A percentile compares a stretch with the other conserved stretches of the same genome.
Evolutionary conservation across 495 filamentous ascomycete genomes (phyloP).

Genomic region (Cryomyces minteri): DNA sequence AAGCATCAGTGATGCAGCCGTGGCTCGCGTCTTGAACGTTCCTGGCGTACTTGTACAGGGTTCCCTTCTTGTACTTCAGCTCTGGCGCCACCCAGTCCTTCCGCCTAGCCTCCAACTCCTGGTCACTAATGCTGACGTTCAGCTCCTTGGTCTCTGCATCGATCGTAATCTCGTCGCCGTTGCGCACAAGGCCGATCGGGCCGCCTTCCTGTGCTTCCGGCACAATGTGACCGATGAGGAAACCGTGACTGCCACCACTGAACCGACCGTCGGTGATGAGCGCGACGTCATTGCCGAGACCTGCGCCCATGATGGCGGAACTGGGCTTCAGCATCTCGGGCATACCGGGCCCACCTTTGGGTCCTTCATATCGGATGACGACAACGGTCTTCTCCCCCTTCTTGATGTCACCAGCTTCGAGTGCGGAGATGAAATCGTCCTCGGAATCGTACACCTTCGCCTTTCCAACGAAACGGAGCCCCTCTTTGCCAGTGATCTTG

Average conservation of each 20-base stretch:
- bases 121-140: conserved; percentile 34
- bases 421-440: conserved; percentile 25
- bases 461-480: conserved; percentile 68
- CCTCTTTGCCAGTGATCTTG: conserved; percentile 98
- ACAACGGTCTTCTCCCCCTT: conserved; percentile 97
- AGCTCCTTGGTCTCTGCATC: conserved; percentile 49
- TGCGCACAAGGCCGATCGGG: conserved; percentile 45
- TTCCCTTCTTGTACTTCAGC: conserved; percentile 51
- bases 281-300: conserved; percentile 65
- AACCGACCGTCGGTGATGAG: conserved; percentile 66
- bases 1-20: conserved; percentile 61
- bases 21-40: conserved; percentile 54
- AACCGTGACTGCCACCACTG: conserved; percentile 60
- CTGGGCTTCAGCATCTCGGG: conserved; percentile 77
- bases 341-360: conserved; percentile 68
- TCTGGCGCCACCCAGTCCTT: conserved; percentile 47
- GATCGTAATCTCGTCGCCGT: conserved; percentile 53
- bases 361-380: conserved; percentile 88
- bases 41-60: conserved; percentile 57
- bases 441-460: conserved; percentile 67
- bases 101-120: conserved; percentile 46
- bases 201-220: conserved; percentile 54
- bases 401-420: conserved; percentile 54
- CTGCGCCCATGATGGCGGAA: conserved; percentile 71
- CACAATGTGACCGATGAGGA: conserved; percentile 60